A percentile compares a stretch with the other conserved stretches of the same genome.
Evolutionary conservation across 495 filamentous ascomycete genomes (phyloP).

Genomic region (Thozetella sp.): DNA sequence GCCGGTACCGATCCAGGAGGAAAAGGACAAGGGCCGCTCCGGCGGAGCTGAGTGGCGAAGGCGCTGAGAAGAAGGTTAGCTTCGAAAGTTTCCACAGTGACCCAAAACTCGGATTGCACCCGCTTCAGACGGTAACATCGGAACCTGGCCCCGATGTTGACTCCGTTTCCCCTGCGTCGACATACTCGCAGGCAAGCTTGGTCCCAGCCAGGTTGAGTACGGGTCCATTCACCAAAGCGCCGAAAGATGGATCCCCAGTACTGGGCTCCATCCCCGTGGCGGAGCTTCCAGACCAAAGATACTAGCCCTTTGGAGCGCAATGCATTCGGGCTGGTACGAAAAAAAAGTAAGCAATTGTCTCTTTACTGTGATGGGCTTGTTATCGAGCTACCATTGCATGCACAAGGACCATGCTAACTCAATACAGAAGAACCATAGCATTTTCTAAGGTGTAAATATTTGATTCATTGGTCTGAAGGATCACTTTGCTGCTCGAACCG

Average conservation of each 20-base stretch:
- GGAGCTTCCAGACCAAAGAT: constrained; percentile 5
- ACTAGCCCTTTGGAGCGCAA: constrained; percentile 1
- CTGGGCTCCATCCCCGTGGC: neutral
- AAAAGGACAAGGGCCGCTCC: neutral
- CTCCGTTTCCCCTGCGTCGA: neutral
- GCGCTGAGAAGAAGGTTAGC: neutral
- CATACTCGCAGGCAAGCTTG: neutral
- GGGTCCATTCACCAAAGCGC: neutral
- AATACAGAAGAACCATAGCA: too few relatives aligned
- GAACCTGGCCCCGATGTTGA: neutral
- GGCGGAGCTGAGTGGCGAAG: neutral
- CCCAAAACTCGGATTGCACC: neutral
- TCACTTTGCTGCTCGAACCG: too few relatives aligned
- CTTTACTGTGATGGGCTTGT: too few relatives aligned
- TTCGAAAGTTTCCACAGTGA: neutral
- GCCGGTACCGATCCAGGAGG: neutral
- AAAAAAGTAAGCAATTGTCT: too few relatives aligned
- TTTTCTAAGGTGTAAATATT: too few relatives aligned
- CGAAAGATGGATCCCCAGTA: neutral
- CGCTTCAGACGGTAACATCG: neutral
- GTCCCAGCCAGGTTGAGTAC: neutral
- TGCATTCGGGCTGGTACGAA: too few relatives aligned
- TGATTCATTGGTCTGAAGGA: too few relatives aligned
- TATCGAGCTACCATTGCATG: too few relatives aligned
- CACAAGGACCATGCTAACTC: too few relatives aligned